Percentiles rank a stretch among this genome's conserved stretches.
phyloP scores from a whole-genome alignment of 257 asterid genomes.

The Ballota nigra region DNA sequence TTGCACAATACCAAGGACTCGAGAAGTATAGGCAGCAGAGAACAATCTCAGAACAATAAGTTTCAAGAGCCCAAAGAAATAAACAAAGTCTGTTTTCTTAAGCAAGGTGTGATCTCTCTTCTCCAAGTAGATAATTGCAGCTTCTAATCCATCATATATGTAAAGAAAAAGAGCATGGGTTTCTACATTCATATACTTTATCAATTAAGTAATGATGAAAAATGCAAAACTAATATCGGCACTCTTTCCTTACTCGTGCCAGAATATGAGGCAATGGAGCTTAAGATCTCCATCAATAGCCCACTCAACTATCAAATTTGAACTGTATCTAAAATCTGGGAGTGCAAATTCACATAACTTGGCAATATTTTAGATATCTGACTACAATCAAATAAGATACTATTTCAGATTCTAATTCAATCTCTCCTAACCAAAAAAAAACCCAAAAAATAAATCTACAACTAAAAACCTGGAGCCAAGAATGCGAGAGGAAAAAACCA shows the following conservation, averaged over 20 bases:
- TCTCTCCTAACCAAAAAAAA: not conserved
- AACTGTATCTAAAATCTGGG: not conserved
- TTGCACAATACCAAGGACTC: too few relatives aligned
- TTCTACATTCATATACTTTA: not conserved
- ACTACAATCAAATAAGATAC: not conserved
- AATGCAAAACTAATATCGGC: not conserved
- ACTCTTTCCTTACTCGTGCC: too few relatives aligned
- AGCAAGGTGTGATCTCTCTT: too few relatives aligned
- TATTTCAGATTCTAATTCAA: not conserved
- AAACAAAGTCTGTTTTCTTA: too few relatives aligned
- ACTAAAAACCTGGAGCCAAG: not conserved
- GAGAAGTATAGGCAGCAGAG: too few relatives aligned
- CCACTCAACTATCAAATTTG: not conserved
- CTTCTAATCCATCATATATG: not conserved
- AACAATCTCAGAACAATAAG: too few relatives aligned
- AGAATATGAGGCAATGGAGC: not conserved
- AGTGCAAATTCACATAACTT: not conserved
- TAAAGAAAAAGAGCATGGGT: not conserved
- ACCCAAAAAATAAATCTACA: not conserved
- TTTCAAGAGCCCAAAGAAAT: too few relatives aligned
- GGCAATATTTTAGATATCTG: not conserved
- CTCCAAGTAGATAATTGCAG: too few relatives aligned
- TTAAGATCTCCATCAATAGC: not conserved
- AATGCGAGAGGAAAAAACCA: not conserved
- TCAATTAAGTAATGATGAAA: not conserved